Base-by-base conservation (phyloP, 2,329 filamentous ascomycete species). In the Magnaporthales sp. region DNA sequence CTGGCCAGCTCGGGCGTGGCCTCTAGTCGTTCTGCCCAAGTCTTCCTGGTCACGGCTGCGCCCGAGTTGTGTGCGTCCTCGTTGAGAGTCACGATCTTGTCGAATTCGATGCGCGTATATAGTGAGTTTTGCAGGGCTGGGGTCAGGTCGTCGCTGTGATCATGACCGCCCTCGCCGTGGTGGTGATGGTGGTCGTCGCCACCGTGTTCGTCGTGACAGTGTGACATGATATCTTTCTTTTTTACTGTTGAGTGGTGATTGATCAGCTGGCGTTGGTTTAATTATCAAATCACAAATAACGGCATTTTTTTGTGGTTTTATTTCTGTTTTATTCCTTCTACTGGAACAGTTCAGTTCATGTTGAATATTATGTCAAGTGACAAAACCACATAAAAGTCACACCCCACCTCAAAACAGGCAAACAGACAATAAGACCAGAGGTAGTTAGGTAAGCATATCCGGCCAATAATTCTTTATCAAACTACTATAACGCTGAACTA, bases 31-130 rank as follows among this genome's bases (percentile, higher is more conserved):
- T 98, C 89, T 6, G 86, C 85, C 93, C 93, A 99, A 67, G 93
- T 92, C 83, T 99, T 99, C 79, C 92, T 88, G 46, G 96, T 86
- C 31, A 98, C 85, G 1, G 85, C 86, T 71, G 86, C 85, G 22
- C 93, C 95, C 0, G 88, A 85, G 68, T 88, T 86, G 8, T 87
- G 80, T 15, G 79, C 76, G 11, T 87, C 82, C 79, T 98, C 95
- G 77, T 99, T 99, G 66, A 97, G 80, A 0, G 94, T 95, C 51
- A 83, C 86, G 69, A 99, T 88, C 30, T 88, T 85, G 78, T 92
- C 89, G 79, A 98, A 97, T 76, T 93, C 87, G 77, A 99, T 93
- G 76, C 97, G 91, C 70, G 91, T 88, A 81, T 97, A 98, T 46
- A 99, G 88, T 58, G 93, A 92, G 72, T 89, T 90, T 78, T 98